Conservation (phyloP, 2,329 filamentous ascomycete species). For the Colletotrichum sp. region DNA sequence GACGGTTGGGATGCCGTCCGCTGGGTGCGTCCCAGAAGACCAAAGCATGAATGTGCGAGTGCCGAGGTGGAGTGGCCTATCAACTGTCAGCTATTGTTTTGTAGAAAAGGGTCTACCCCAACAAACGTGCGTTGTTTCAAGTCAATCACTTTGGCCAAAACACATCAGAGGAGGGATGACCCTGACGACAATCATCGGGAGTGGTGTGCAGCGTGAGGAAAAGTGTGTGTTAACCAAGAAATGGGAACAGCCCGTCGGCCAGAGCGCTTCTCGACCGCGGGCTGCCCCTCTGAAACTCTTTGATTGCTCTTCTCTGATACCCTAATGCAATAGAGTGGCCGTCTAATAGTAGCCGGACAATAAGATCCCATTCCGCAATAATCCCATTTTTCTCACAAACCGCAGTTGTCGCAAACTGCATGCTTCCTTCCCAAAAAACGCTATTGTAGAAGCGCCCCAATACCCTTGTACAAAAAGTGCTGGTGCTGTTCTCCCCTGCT, state of each 20-base stretch:
- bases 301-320: constrained; percentile 17
- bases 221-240: neutral
- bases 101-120: neutral
- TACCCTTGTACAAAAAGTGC: constrained; percentile 8
- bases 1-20: neutral
- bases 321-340: constrained; percentile 13
- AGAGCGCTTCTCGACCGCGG: constrained; percentile 21
- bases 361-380: neutral
- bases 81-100: constrained; percentile 1
- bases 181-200: neutral
- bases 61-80: neutral
- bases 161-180: neutral
- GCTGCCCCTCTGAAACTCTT: constrained; percentile 5
- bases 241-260: constrained; percentile 2
- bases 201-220: neutral
- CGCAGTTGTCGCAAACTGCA: neutral
- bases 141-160: constrained; percentile 15
- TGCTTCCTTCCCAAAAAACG: neutral
- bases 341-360: constrained; percentile 8
- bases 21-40: neutral
- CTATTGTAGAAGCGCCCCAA: neutral
- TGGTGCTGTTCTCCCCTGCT: constrained; percentile 16
- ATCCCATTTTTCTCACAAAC: constrained; percentile 2
- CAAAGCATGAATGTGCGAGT: neutral
- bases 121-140: constrained; percentile 14